Evolutionary conservation across 345 rosid genomes (phyloP).

Genomic region (Euphorbia peplus): DNA sequence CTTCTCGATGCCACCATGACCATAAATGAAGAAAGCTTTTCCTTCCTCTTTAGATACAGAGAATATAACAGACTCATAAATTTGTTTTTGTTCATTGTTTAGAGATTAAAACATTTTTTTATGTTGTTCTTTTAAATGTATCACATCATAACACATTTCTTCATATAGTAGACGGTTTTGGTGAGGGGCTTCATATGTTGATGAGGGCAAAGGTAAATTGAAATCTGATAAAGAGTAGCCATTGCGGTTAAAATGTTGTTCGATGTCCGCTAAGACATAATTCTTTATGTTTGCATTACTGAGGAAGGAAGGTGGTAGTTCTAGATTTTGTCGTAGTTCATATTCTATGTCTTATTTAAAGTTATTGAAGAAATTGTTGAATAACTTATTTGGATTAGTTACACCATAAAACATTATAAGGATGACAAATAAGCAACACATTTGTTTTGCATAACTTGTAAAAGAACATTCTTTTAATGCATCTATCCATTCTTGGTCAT

Average conservation of each 20-base stretch:
- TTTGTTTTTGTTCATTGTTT: not conserved
- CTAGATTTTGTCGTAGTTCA: not conserved
- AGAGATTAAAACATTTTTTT: not conserved
- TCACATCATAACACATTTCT: not conserved
- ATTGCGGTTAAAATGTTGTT: not conserved
- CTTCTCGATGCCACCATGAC: too few species aligned
- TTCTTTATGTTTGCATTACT: not conserved
- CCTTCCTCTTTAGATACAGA: not conserved
- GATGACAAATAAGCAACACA: not conserved
- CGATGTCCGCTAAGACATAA: not conserved
- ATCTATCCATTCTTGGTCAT: not conserved
- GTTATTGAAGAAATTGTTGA: not conserved
- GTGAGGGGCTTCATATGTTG: accelerated
- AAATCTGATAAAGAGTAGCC: not conserved
- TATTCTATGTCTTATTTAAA: not conserved
- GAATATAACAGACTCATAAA: not conserved
- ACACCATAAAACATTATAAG: not conserved
- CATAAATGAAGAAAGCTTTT: not conserved
- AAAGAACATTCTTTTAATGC: not conserved
- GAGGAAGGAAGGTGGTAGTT: not conserved
- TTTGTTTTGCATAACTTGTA: not conserved
- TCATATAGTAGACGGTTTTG: not conserved
- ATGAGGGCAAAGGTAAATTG: not conserved
- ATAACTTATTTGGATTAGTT: too few species aligned
- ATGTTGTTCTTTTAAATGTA: not conserved